Percentiles rank a stretch among this genome's conserved stretches.
Evolutionary conservation across 73 alveolate genomes (phyloP).

Genomic region (Paraurostyla sp.): DNA sequence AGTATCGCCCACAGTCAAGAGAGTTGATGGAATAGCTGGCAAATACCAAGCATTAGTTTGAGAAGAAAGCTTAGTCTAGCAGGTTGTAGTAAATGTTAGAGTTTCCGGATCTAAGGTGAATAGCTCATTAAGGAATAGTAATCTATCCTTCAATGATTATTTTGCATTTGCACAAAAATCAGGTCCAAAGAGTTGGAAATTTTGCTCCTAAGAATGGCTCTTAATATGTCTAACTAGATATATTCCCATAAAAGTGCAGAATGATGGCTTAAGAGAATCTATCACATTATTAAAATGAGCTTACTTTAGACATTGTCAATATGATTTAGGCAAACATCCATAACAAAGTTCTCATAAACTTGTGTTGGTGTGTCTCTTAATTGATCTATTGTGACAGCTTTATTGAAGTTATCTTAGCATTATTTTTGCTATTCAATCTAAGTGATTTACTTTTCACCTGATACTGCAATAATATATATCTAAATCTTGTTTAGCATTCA

Average conservation of each 20-base stretch:
- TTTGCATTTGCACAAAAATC: constrained; percentile 54
- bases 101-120: neutral
- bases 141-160: constrained; percentile 22
- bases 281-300: neutral
- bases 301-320: constrained; percentile 52
- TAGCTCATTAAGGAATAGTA: constrained; percentile 5
- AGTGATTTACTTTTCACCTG: too few species aligned
- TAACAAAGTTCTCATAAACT: constrained; percentile 28
- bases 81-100: neutral
- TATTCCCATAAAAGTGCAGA: constrained; percentile 46
- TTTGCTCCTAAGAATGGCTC: neutral
- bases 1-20: neutral
- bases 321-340: constrained; percentile 28
- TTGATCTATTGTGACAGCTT: constrained; percentile 1
- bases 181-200: neutral
- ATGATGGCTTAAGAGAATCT: constrained; percentile 42
- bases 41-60: constrained; percentile 21
- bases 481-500: too few species aligned
- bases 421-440: neutral
- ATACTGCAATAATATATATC: too few species aligned
- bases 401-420: constrained; percentile 2
- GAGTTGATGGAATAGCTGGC: constrained; percentile 16
- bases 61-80: neutral
- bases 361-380: neutral
- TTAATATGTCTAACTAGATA: constrained; percentile 20